Evolutionary conservation across 176 grass and related monocot species (phyloP), one percentile per base, ranked within the genome.

Genomic region (Triticum aestivum): DNA sequence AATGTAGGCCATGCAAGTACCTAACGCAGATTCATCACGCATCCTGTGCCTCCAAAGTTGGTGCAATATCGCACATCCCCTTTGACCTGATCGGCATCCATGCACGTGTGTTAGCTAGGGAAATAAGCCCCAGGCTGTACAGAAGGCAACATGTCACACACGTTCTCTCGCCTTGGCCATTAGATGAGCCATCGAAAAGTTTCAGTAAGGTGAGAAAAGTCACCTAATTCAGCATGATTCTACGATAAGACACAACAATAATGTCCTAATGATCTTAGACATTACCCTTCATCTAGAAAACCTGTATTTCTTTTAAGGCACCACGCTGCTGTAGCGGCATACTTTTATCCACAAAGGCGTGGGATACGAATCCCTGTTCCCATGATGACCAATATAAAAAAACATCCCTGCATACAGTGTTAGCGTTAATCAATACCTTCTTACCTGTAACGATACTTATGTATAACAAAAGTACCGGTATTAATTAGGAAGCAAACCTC

Each of bases 401-500:
- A 41, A 65, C 29, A 9, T 47, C 58, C 58, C 44, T 58, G 73
- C 32, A 78, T 34, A 72, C 20, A 14, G 75, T 74, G 20, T 47
- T 67, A 77, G 45, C 69, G 21, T 51, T 79, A 80, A 75, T 61
- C 23, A 84, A 63, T 52, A 33, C 10, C 45, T 3, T 18, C 47
- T 12, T 29, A 75, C 77, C 75, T 84, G 85, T 69, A 87, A 75
- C 14, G n/a, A 75, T 34, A 37, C 75, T 90, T 87, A 35, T 17
- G 75, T 72, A 61, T 37, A 41, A 87, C 84, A 68, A 90, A 90
- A 87, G 67, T 61, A 74, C 34, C 62, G 37, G 58, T 69, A 87
- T 80, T 90, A 73, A 84, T 49, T 49, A 61, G 75, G 58, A 90
- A 87, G 85, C 80, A 80, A 90, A 84, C 7, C 73, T 32, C 49